Percentiles rank a stretch among this genome's conserved stretches.
Evolutionary conservation across 192 early-diverging fungal species (phyloP).

Genomic region (Mortierella hygrophila): DNA sequence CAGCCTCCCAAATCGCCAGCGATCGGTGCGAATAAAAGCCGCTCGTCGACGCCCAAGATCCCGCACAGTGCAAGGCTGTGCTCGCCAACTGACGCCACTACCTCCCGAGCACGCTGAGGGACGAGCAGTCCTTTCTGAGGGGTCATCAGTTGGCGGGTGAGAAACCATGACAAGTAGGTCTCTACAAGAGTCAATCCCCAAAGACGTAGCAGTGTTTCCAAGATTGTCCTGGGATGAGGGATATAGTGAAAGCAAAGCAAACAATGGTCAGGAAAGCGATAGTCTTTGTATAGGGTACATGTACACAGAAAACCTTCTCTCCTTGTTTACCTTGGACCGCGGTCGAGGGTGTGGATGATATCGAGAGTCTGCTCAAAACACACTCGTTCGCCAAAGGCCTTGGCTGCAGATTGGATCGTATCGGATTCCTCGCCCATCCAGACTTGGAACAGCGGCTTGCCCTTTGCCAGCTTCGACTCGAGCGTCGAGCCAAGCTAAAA

Average conservation of each 20-base stretch:
- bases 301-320: not conserved
- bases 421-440: constrained; percentile 84
- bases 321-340: constrained; percentile 14
- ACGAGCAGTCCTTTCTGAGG: constrained; percentile 52
- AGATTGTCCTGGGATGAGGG: constrained; percentile 12
- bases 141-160: constrained; percentile 60
- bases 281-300: not conserved
- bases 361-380: constrained; percentile 65
- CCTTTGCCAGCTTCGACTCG: constrained; percentile 59
- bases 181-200: constrained; percentile 64
- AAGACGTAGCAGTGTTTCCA: constrained; percentile 58
- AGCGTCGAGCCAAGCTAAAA: constrained; percentile 58
- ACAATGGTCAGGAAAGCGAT: not conserved
- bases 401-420: constrained; percentile 70
- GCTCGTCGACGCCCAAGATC: constrained; percentile 69
- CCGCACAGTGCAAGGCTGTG: constrained; percentile 62
- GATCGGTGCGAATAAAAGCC: constrained; percentile 74
- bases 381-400: constrained; percentile 75
- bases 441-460: constrained; percentile 70
- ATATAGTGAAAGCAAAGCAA: not conserved
- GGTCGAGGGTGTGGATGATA: constrained; percentile 26
- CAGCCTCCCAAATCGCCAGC: constrained; percentile 65
- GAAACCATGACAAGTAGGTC: constrained; percentile 65
- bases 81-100: constrained; percentile 66
- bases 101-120: constrained; percentile 50